Percentiles rank a stretch among this genome's conserved stretches.
phyloP scores from a whole-genome alignment of 2,329 filamentous ascomycete species.

The Zelopaecilomyces penicillatus region DNA sequence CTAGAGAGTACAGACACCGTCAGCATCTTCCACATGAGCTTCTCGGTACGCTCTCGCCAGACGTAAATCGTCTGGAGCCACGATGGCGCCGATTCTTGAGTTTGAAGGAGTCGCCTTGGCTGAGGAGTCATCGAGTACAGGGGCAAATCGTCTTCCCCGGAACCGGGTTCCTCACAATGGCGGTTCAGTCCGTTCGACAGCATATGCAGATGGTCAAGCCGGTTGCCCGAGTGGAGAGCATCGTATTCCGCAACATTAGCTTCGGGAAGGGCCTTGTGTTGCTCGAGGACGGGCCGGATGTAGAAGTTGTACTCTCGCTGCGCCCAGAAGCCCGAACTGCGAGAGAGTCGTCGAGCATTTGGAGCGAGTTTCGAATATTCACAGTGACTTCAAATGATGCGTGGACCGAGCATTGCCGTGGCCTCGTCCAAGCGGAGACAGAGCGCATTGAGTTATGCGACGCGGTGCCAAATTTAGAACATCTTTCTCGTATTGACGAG shows the following conservation, averaged over 20 bases:
- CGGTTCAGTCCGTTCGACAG: slow-evolving; percentile 13
- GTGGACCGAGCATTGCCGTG: slow-evolving; percentile 20
- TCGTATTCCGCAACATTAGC: slow-evolving; percentile 15
- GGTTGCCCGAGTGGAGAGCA: slow-evolving; percentile 8
- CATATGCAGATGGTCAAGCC: slow-evolving; percentile 4
- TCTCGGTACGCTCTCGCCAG: slow-evolving; percentile 7
- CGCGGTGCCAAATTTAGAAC: neutral
- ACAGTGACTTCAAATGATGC: slow-evolving; percentile 8
- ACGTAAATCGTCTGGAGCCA: slow-evolving; percentile 10
- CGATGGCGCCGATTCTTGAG: slow-evolving; percentile 11
- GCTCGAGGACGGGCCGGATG: slow-evolving; percentile 6
- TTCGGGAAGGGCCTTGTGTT: slow-evolving; percentile 15
- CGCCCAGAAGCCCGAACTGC: slow-evolving; percentile 11
- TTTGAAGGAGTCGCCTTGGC: neutral
- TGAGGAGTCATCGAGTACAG: slow-evolving; percentile 8
- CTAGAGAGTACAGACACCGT: slow-evolving; percentile 7
- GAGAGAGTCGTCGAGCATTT: slow-evolving; percentile 9
- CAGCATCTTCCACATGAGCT: slow-evolving; percentile 6
- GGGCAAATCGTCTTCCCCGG: slow-evolving; percentile 27
- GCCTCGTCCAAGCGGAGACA: slow-evolving; percentile 12
- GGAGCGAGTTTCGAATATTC: slow-evolving; percentile 19
- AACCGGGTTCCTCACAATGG: slow-evolving; percentile 17
- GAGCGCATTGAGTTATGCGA: neutral
- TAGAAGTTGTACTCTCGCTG: slow-evolving; percentile 13
- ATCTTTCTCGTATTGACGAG: neutral